These are phyloP conservation scores for Penstemon barbatus DNA, from an alignment of 257 asterid genomes.

Conservation along the genomic window DNA sequence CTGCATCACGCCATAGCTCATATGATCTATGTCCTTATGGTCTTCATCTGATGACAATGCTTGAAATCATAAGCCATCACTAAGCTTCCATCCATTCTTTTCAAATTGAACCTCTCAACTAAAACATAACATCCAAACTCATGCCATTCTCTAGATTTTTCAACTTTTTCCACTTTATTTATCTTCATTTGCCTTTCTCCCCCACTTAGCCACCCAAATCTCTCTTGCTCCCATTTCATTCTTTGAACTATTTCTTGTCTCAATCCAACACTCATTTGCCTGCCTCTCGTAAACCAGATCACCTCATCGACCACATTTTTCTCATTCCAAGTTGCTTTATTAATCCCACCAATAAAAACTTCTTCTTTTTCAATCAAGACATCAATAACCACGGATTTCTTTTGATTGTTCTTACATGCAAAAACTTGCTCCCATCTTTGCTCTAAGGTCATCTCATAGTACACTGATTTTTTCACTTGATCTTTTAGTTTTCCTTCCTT, in stretches of 20 bases:
- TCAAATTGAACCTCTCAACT: conserved; percentile 62
- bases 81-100: conserved; percentile 57
- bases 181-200: conserved; percentile 36
- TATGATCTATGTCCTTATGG: conserved; percentile 42
- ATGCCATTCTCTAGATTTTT: conserved; percentile 33
- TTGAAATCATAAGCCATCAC: conserved; percentile 47
- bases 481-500: conserved; percentile 50
- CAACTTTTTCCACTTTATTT: conserved; percentile 33
- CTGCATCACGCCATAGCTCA: no score
- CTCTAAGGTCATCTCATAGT: conserved; percentile 61
- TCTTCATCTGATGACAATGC: conserved; percentile 44
- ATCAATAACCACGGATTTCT: conserved; percentile 37
- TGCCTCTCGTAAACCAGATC: conserved; percentile 44
- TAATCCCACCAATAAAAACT: conserved; percentile 29
- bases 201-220: conserved; percentile 44
- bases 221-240: conserved; percentile 68
- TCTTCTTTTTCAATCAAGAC: conserved; percentile 36
- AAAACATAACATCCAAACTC: conserved; percentile 53
- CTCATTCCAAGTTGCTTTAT: conserved; percentile 37
- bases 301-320: conserved; percentile 33
- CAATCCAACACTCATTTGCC: conserved; percentile 41
- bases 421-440: conserved; percentile 63
- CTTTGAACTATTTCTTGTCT: conserved; percentile 51
- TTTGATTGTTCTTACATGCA: conserved; percentile 24
- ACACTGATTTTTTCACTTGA: conserved; percentile 49